These are phyloP conservation scores for Ulvella scutata DNA, from an alignment of 139 green algal species.

Conservation along the genomic window DNA sequence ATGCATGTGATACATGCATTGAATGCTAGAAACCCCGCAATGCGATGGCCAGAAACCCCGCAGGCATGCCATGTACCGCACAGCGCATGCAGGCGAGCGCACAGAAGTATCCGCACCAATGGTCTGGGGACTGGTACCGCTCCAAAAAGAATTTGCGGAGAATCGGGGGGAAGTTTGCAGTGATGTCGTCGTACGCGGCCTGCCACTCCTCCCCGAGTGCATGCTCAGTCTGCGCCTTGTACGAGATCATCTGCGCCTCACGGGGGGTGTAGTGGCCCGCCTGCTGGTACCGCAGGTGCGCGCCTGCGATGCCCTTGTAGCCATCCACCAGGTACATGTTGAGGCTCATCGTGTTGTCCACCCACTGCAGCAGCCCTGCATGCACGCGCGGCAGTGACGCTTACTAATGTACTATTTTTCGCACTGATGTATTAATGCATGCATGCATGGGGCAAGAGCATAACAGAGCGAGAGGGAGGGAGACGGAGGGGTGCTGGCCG, in stretches of 20 bases:
- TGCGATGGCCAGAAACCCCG: not conserved
- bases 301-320: not conserved
- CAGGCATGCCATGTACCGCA: not conserved
- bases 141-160: slow-evolving; percentile 95
- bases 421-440: too few species aligned
- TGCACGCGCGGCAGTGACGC: too few species aligned
- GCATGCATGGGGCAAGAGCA: too few species aligned
- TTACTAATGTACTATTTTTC: too few species aligned
- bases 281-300: slow-evolving; percentile 11
- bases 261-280: slow-evolving; percentile 8
- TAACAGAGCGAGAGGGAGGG: too few species aligned
- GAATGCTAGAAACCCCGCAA: not conserved
- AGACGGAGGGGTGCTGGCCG: too few species aligned
- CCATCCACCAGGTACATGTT: slow-evolving; percentile 37
- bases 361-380: slow-evolving; percentile 84
- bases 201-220: slow-evolving; percentile 9
- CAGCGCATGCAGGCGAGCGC: not conserved
- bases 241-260: slow-evolving; percentile 10
- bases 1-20: not conserved
- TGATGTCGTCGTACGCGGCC: slow-evolving; percentile 28
- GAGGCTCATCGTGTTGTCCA: slow-evolving; percentile 68
- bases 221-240: not conserved
- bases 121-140: slow-evolving; percentile 40
- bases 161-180: slow-evolving; percentile 44
- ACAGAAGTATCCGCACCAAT: slow-evolving; percentile 20